Percentiles rank a stretch among this genome's conserved stretches.
Evolutionary conservation across 2,329 filamentous ascomycete species (phyloP).

Genomic region (Xylariaceae sp.): DNA sequence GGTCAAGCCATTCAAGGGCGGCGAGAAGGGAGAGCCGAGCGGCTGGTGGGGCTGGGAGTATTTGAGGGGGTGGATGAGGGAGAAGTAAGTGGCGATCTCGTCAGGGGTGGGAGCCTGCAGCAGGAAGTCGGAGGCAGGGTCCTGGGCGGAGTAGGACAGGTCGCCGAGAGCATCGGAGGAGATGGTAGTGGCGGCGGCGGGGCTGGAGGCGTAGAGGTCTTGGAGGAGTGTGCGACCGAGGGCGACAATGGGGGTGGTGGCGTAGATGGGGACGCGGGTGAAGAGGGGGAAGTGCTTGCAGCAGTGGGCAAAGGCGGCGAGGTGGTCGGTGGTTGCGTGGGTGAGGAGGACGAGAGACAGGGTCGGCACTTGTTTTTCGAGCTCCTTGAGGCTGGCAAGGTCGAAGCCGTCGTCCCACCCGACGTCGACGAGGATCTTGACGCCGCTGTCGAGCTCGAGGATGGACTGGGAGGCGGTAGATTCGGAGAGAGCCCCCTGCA

Average conservation of each 20-base stretch:
- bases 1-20: conserved; percentile 83
- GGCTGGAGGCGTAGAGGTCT: conserved; percentile 87
- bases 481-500: conserved; percentile 86
- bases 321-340: conserved; percentile 85
- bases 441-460: conserved; percentile 90
- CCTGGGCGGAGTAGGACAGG: conserved; percentile 50
- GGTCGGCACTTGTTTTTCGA: conserved; percentile 90
- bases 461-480: conserved; percentile 91
- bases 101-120: conserved; percentile 72
- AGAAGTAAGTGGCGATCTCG: conserved; percentile 91
- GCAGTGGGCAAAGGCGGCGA: conserved; percentile 92
- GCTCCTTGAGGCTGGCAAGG: conserved; percentile 73
- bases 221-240: conserved; percentile 87
- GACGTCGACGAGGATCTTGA: conserved; percentile 92
- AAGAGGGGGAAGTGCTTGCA: conserved; percentile 96
- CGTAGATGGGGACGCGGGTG: conserved; percentile 88
- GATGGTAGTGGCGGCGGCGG: conserved; percentile 82
- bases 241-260: conserved; percentile 88
- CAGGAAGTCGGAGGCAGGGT: conserved; percentile 56
- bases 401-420: conserved; percentile 96
- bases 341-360: conserved; percentile 92
- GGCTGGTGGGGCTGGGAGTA: conserved; percentile 97
- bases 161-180: conserved; percentile 70
- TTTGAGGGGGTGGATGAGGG: conserved; percentile 85
- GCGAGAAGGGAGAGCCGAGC: conserved; percentile 79